Percentiles rank a stretch among this genome's conserved stretches.
Conservation (phyloP, 305 asterid genomes). For the Fraxinus dipetala region DNA sequence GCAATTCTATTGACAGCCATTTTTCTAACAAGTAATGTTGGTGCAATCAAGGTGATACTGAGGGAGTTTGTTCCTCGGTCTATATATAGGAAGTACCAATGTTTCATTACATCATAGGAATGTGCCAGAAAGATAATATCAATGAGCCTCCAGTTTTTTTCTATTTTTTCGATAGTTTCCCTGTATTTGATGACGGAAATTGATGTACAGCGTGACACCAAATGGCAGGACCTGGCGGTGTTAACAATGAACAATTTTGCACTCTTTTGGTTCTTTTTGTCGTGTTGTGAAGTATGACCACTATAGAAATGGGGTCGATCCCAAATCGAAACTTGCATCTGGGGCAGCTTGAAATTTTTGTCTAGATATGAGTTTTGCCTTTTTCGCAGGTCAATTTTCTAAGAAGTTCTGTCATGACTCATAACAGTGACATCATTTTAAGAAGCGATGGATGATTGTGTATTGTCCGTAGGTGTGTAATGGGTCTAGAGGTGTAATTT, state of each 20-base stretch:
- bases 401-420: not conserved
- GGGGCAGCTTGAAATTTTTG: not conserved
- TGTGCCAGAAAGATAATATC: not conserved
- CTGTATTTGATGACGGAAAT: not conserved
- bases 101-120: not conserved
- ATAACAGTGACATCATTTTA: not conserved
- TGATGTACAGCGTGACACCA: not conserved
- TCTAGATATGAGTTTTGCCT: not conserved
- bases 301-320: not conserved
- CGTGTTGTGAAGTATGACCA: not conserved
- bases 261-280: not conserved
- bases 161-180: not conserved
- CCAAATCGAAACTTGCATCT: not conserved
- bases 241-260: conserved; percentile 7
- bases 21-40: not conserved
- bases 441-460: no score
- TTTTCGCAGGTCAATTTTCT: not conserved
- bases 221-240: conserved; percentile 8
- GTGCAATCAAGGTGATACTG: not conserved
- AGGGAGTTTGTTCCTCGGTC: not conserved
- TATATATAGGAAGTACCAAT: conserved; percentile 22
- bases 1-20: conserved; percentile 27
- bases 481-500: no score
- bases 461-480: no score
- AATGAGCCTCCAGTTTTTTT: not conserved